Evolutionary conservation across 1,139 yeast species (phyloP).

Genomic region (Hanseniaspora uvarum): DNA sequence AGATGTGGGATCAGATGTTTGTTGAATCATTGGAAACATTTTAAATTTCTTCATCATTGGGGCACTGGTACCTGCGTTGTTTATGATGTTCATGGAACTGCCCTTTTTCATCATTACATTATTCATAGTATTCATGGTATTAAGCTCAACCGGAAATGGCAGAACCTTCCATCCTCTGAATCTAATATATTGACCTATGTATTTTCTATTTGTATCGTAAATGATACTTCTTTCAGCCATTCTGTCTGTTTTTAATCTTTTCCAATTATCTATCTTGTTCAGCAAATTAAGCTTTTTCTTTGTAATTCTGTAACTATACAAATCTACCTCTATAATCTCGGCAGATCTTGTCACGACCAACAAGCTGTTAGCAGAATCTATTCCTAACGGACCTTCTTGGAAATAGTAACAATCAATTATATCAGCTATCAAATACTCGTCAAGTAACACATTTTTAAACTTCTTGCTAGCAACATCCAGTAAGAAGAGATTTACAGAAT

Average conservation of each 20-base stretch:
- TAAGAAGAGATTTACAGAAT: not conserved
- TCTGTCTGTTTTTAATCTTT: conserved; percentile 11
- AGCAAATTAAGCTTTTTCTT: not conserved
- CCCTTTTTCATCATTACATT: not conserved
- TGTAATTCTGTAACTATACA: not conserved
- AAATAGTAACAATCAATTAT: conserved; percentile 5
- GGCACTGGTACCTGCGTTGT: not conserved
- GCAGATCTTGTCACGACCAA: conserved; percentile 2
- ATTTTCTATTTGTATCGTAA: conserved; percentile 2
- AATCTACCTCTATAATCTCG: conserved; percentile 13
- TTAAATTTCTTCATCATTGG: not conserved
- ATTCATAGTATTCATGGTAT: not conserved
- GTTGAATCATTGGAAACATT: conserved; percentile 13
- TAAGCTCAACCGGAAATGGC: conserved; percentile 5
- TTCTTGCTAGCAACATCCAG: not conserved
- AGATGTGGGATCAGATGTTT: conserved; percentile 8
- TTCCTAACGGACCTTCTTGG: conserved; percentile 14
- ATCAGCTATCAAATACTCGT: not conserved
- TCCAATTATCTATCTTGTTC: conserved; percentile 8
- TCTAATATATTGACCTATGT: conserved; percentile 14
- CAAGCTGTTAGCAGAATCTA: conserved; percentile 2
- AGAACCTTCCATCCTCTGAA: conserved; percentile 16
- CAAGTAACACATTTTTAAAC: not conserved
- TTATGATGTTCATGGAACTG: not conserved
- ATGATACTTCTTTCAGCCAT: conserved; percentile 15